A percentile compares a stretch with the other conserved stretches of the same genome.
Conservation (phyloP, 495 filamentous ascomycete genomes). For the Bombardia bombarda region DNA sequence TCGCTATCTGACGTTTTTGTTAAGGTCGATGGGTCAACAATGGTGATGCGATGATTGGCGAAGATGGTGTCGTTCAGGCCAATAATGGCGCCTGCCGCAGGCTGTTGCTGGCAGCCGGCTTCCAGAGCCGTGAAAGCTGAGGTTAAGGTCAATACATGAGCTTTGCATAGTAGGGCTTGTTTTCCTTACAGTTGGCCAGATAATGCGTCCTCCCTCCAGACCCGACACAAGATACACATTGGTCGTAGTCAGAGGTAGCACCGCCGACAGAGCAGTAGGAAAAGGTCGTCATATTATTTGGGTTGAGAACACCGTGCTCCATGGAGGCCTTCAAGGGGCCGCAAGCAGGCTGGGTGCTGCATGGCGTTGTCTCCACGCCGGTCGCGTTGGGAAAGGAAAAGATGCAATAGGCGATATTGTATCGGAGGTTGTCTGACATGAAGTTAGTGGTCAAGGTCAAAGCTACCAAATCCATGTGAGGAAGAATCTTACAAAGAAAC, state of each 20-base stretch:
- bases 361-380: constrained; percentile 28
- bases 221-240: constrained; percentile 33
- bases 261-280: constrained; percentile 31
- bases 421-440: constrained; percentile 36
- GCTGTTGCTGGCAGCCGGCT: constrained; percentile 42
- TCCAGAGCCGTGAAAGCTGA: constrained; percentile 36
- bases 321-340: constrained; percentile 25
- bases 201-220: constrained; percentile 28
- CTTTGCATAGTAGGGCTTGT: too few relatives aligned
- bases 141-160: too few relatives aligned
- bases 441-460: too few relatives aligned
- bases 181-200: constrained; percentile 37
- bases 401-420: constrained; percentile 35
- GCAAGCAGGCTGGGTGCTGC: constrained; percentile 34
- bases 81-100: constrained; percentile 29
- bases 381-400: constrained; percentile 38
- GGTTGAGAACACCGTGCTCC: constrained; percentile 22
- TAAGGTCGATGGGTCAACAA: constrained; percentile 28
- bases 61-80: constrained; percentile 43
- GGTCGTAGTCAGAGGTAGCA: constrained; percentile 18
- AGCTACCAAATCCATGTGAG: too few relatives aligned
- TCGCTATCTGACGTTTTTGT: constrained; percentile 6
- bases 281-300: constrained; percentile 23
- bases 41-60: constrained; percentile 27
- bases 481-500: constrained; percentile 40